phyloP scores from a whole-genome alignment of 768 basidiomycete genomes.

The Pleurotus eryngii region DNA sequence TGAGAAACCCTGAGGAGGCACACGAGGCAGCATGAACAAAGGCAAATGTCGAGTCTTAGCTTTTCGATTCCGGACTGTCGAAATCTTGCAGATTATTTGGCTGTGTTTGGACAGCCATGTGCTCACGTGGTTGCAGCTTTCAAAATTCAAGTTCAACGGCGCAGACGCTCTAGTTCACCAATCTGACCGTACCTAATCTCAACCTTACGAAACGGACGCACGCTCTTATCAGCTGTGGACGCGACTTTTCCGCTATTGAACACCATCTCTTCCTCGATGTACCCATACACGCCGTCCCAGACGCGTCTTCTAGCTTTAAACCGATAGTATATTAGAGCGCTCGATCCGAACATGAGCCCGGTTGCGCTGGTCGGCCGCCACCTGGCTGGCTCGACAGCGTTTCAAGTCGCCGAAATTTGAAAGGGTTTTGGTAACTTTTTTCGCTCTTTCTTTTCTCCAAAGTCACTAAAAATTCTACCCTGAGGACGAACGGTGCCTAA shows the following conservation, averaged over 20 bases:
- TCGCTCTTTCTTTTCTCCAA: slow-evolving; percentile 1
- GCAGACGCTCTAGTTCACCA: not conserved
- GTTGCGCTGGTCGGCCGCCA: not conserved
- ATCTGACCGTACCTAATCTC: slow-evolving; percentile 5
- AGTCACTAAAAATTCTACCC: slow-evolving; percentile 1
- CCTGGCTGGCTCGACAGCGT: not conserved
- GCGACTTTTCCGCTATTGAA: not conserved
- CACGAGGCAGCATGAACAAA: slow-evolving; percentile 46
- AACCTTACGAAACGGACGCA: not conserved
- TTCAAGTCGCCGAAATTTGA: not conserved
- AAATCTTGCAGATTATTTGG: not conserved
- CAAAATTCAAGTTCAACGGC: too few relatives aligned
- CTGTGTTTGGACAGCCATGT: not conserved
- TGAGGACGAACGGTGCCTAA: slow-evolving; percentile 1
- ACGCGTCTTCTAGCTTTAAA: not conserved
- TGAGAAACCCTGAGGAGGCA: slow-evolving; percentile 45
- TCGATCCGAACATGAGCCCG: not conserved
- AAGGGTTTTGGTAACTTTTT: slow-evolving; percentile 4
- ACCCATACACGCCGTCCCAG: not conserved
- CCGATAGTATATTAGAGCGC: not conserved
- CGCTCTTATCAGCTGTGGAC: not conserved
- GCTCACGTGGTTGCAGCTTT: not conserved
- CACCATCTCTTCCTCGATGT: not conserved
- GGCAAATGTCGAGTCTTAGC: not conserved
- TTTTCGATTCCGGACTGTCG: not conserved